Conservation (phyloP, 2,329 filamentous ascomycete species). For the Fonsecaea pedrosoi region DNA sequence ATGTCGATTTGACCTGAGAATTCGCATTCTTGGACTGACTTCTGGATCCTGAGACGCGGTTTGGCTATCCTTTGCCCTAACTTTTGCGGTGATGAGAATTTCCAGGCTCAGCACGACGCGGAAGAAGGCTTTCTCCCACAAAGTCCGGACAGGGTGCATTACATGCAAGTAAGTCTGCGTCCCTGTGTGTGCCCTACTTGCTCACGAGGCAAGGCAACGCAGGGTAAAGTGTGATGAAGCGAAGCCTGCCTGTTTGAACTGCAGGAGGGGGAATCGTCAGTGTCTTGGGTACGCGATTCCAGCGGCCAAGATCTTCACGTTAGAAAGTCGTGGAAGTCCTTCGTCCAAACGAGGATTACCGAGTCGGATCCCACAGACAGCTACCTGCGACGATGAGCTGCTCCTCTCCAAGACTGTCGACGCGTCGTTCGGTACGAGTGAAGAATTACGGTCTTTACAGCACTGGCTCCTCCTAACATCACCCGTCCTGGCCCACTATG, state of each 20-base stretch:
- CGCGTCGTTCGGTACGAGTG: slow-evolving; percentile 22
- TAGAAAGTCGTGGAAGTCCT: background rate
- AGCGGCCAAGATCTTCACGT: slow-evolving; percentile 4
- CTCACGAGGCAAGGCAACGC: slow-evolving; percentile 37
- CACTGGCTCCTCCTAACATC: slow-evolving; percentile 16
- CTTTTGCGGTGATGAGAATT: background rate
- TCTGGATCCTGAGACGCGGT: background rate
- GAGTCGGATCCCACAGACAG: background rate
- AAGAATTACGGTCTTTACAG: slow-evolving; percentile 17
- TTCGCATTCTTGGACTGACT: background rate
- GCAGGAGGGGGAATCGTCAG: slow-evolving; percentile 43
- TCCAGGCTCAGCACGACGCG: background rate
- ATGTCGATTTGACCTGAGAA: background rate
- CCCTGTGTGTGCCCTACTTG: background rate
- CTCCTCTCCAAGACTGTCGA: background rate
- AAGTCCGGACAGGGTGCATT: slow-evolving; percentile 47
- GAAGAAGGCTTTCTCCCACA: slow-evolving; percentile 18
- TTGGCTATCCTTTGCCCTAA: background rate
- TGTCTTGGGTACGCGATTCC: slow-evolving; percentile 43
- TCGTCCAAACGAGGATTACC: background rate
- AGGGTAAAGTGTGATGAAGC: slow-evolving; percentile 50
- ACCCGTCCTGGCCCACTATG: slow-evolving; percentile 22
- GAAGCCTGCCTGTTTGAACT: slow-evolving; percentile 45
- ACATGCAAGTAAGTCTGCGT: slow-evolving; percentile 44
- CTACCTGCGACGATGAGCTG: background rate